Evolutionary conservation across 371 early-diverging fungal genomes (phyloP), one percentile per base, ranked within the genome.

Genomic region (Circinella umbellata): DNA sequence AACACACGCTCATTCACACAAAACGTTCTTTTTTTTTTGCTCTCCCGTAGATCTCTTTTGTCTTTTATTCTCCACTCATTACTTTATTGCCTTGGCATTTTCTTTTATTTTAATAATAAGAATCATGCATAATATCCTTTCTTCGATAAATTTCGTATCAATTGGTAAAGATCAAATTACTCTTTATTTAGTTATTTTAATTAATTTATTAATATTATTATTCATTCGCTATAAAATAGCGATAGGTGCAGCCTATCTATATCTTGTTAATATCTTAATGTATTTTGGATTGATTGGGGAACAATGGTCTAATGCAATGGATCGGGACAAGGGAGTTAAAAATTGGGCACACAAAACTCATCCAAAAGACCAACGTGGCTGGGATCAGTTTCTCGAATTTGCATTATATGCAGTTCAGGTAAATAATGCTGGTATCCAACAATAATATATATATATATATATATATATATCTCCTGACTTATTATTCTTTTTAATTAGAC

Each of bases 351-450:
- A 60, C 11, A 47, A 67, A 35, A 61, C 34, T 18, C 53, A 46
- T 9, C 35, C 34, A 8, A 57, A 55, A 17, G 60, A 57, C 36
- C 39, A 54, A 27, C 42, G 60, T 67, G 48, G 14, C 18, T 55
- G 64, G 35, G 57, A 59, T 42, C 72, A 67, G 34, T 39, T 27
- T 11, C 3, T 63, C n/a, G 67, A 72, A 49, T 67, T 57, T 60
- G 37, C 38, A 15, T 57, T 72, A 55, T 66, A 63, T 46, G 54
- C 54, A 34, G 20, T 71, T n/a, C 63, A 67, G 67, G 67, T 67
- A 66, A 61, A 37, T 14, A 13, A 27, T 27, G 27, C 27, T 27
- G 27, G 0, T 27, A 27, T 27, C 27, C 27, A 27, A 27, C 27
- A 27, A 27, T 2, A 27, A 27, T 18, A 20, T 20, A 17, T 35